Evolutionary conservation across 345 rosid species (phyloP).

Genomic region (Syzygium jambos): DNA sequence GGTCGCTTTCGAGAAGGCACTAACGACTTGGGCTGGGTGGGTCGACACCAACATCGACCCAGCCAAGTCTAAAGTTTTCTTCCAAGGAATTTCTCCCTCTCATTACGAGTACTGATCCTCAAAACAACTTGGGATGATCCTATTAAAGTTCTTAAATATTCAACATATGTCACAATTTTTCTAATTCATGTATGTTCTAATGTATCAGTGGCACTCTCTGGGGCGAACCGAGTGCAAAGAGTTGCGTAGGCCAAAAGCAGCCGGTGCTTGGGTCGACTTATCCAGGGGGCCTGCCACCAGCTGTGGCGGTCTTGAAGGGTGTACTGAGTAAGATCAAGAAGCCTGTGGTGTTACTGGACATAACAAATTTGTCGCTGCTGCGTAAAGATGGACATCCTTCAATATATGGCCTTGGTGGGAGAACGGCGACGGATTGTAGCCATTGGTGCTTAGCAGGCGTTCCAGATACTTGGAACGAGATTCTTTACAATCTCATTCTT

Average conservation of each 20-base stretch:
- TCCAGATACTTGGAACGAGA: slow-evolving; percentile 87
- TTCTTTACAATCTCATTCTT: slow-evolving; percentile 54
- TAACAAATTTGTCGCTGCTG: slow-evolving; percentile 61
- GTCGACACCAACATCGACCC: slow-evolving; percentile 56
- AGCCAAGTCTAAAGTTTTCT: slow-evolving; percentile 43
- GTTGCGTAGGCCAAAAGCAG: slow-evolving; percentile 49
- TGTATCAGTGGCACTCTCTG: slow-evolving; percentile 48
- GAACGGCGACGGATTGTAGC: slow-evolving; percentile 53
- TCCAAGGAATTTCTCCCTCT: slow-evolving; percentile 81
- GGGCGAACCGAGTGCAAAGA: slow-evolving; percentile 52
- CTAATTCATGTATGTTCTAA: too few relatives aligned
- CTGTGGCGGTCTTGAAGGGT: slow-evolving; percentile 45
- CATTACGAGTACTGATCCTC: slow-evolving; percentile 50
- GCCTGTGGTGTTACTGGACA: slow-evolving; percentile 53
- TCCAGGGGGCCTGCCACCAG: slow-evolving; percentile 55
- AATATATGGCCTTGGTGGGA: slow-evolving; percentile 45
- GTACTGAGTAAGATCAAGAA: slow-evolving; percentile 32
- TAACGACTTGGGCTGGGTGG: slow-evolving; percentile 74
- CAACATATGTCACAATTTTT: not conserved
- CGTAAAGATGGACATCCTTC: slow-evolving; percentile 96
- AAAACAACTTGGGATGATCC: not conserved
- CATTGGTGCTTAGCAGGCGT: slow-evolving; percentile 96
- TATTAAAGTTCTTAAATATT: not conserved
- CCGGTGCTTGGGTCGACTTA: slow-evolving; percentile 50
- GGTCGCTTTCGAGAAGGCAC: slow-evolving; percentile 56